Conservation (phyloP, 352 stramenopile genomes). For the Aphanomyces stellatus region DNA sequence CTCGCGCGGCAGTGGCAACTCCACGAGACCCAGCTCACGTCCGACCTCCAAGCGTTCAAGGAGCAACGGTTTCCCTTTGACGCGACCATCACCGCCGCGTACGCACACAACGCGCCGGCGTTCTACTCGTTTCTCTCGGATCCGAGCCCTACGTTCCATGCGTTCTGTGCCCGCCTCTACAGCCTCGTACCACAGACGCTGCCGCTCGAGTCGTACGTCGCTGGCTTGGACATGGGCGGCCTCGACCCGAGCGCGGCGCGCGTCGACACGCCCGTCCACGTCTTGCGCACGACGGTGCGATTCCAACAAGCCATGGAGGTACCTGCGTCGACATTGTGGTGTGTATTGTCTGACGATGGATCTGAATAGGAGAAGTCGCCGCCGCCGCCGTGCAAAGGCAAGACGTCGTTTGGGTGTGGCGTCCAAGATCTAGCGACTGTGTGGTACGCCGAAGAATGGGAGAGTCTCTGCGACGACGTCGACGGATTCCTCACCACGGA, state of each 20-base stretch:
- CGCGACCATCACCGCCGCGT: not conserved
- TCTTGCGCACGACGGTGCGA: not conserved
- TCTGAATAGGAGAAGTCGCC: not conserved
- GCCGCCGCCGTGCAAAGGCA: not conserved
- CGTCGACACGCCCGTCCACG: not conserved
- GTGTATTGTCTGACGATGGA: no score
- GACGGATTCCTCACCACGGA: not conserved
- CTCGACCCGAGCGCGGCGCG: not conserved
- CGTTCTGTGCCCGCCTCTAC: not conserved
- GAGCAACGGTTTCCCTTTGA: slow-evolving; percentile 10
- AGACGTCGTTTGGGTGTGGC: not conserved
- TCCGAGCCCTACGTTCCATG: not conserved
- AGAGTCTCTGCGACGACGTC: not conserved
- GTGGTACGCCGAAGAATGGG: not conserved
- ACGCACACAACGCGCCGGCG: not conserved
- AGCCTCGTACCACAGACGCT: not conserved
- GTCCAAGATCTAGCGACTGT: not conserved
- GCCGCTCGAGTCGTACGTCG: not conserved
- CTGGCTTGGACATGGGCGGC: not conserved
- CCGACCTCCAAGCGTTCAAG: not conserved
- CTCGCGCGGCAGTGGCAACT: slow-evolving; percentile 9
- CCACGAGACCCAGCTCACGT: not conserved
- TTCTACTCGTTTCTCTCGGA: slow-evolving; percentile 12
- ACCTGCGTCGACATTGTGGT: no score
- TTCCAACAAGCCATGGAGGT: no score